Evolutionary conservation across 345 rosid species (phyloP), one percentile per base, ranked within the genome.

Genomic region (Mallotus nudiflorus): DNA sequence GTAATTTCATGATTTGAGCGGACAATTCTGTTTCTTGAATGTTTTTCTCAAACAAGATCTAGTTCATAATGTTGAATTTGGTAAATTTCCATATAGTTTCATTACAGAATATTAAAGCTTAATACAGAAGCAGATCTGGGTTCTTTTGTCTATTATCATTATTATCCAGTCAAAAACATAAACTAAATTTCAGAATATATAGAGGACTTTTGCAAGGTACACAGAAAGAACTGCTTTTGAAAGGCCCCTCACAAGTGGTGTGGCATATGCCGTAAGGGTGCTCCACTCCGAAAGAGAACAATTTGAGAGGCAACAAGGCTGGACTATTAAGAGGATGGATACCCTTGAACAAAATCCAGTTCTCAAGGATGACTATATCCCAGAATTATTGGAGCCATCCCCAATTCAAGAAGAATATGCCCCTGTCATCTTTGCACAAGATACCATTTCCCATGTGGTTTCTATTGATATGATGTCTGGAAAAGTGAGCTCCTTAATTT

Each of bases 361-460:
- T 82, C 95, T 80, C 39, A 88, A 94, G 82, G 94, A 88, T 82
- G 92, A 89, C 44, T 83, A 83, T 70, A 75, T 69, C 70, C 84
- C 82, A 0, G 87, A 91, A 70, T 74, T 79, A 8, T 70, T 75
- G 80, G 96, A 90, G 82, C 92, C 95, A 49, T 86, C 97, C 49
- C 95, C 96, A 37, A 70, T 86, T 75, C 91, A 86, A 79, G 87
- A 89, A 74, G 98, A 94, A 88, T 94, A 94, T 79, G 97, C 97
- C 40, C 99, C 99, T 5, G 99, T 95, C 55, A 95, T 95, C 81
- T 95, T 95, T 80, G 99, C 99, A 40, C 99, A 95, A 77, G 99
- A 95, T 77, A 95, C 95, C 60, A 73, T 95, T 78, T 78, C 96
- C 4, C 97, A 95, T 69, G 86, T 95, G 39, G 82, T 95, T 81